Base-by-base conservation (phyloP, 192 early-diverging fungal species). In the Coemansia sp. region DNA sequence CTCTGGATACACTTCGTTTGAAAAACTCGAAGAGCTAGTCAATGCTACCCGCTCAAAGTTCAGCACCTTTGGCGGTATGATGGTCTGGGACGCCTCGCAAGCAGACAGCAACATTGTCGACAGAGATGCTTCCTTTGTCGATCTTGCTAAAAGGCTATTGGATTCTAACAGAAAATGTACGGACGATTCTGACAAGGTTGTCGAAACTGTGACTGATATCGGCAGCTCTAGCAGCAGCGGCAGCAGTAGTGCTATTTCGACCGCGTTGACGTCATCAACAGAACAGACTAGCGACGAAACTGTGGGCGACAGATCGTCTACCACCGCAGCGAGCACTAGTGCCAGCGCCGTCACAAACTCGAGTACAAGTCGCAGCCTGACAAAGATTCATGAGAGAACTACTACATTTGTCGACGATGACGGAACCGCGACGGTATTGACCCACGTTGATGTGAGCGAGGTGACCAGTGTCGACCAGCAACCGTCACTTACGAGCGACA, bases 61-160 rank as follows among this genome's bases (percentile, higher is more conserved):
- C 39, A 65, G 58, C 34, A 76, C 83, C 19, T 87, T 88, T 67
- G 88, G 88, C 56, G 89, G 89, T 24, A 84, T 89, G 47, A 86
- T 86, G 85, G 77, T 87, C 55, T 91, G 89, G 89, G 89, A 91
- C 67, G 83, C 83, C 0, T 88, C 87, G 24, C 87, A 88, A 62
- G 71, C 86, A 1, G 85, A 83, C 50, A 64, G 34, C 11, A 87
- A 87, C 55, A 49, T 68, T 0, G 55, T 70, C 19, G 11, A 52
- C 0, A 45, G 62, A 4, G 68, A 67, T 13, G 20, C 42, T 11
- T 55, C 68, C 1, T 72, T 68, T 67, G 69, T 64, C 4, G 58
- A 62, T 16, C 34, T 69, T 49, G 55, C 57, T n/a, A 55, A 66
- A n/a, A 60, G 35, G 25, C 13, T 78, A 62, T 66, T 78, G 1